A percentile compares a stretch with the other conserved stretches of the same genome.
phyloP scores from a whole-genome alignment of 768 basidiomycete species.

The Austroboletus eburneus region DNA sequence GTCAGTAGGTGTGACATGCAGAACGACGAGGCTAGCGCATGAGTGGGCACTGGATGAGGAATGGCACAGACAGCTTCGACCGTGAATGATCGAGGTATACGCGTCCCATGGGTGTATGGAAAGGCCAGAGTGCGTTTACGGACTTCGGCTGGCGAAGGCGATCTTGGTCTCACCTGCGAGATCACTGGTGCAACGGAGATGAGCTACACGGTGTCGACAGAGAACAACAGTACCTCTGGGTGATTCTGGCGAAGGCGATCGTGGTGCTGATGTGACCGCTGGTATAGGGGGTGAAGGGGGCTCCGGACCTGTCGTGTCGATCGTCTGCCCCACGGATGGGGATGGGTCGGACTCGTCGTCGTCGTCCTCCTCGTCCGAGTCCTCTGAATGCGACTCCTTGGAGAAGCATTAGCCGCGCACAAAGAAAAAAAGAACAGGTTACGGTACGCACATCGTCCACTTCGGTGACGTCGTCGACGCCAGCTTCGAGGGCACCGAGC shows the following conservation, averaged over 20 bases:
- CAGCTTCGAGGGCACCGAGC: slow-evolving; percentile 53
- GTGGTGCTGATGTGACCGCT: slow-evolving; percentile 21
- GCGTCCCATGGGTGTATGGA: slow-evolving; percentile 25
- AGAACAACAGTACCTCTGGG: slow-evolving; percentile 28
- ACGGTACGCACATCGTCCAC: slow-evolving; percentile 59
- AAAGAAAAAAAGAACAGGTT: background rate
- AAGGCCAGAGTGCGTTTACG: slow-evolving; percentile 45
- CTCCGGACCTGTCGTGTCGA: slow-evolving; percentile 31
- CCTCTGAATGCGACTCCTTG: slow-evolving; percentile 58
- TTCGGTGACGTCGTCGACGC: slow-evolving; percentile 62
- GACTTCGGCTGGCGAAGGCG: slow-evolving; percentile 51
- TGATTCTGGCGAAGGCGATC: slow-evolving; percentile 30
- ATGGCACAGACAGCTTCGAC: slow-evolving; percentile 91
- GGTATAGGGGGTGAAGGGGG: slow-evolving; percentile 27
- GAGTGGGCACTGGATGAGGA: slow-evolving; percentile 83
- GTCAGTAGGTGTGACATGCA: slow-evolving; percentile 89
- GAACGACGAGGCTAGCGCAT: slow-evolving; percentile 79
- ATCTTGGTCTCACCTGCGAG: slow-evolving; percentile 33
- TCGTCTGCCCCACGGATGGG: slow-evolving; percentile 28
- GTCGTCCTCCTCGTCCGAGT: slow-evolving; percentile 56
- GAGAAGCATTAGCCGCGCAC: slow-evolving; percentile 4
- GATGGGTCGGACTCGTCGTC: slow-evolving; percentile 48
- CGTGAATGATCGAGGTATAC: slow-evolving; percentile 60
- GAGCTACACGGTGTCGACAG: slow-evolving; percentile 1
- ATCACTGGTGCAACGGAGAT: slow-evolving; percentile 19